Evolutionary conservation across 208 protist species (phyloP).

Genomic region (Wallacemonas sp.): DNA sequence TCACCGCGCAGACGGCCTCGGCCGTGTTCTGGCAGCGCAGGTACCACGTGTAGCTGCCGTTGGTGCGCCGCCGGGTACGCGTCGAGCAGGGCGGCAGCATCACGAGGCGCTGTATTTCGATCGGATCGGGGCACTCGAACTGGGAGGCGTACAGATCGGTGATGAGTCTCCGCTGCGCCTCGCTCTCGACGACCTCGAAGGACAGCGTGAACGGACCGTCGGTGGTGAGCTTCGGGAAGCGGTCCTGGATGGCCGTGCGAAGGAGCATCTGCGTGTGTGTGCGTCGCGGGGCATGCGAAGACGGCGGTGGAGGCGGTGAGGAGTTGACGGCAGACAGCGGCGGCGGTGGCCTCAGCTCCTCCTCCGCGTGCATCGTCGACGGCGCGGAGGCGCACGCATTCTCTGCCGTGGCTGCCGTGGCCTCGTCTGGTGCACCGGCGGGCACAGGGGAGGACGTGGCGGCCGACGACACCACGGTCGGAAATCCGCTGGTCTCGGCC

Average conservation of each 20-base stretch:
- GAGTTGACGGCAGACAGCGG: background rate
- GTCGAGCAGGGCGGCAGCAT: conserved; percentile 69
- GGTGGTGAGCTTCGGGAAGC: conserved; percentile 71
- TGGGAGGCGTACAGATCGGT: conserved; percentile 84
- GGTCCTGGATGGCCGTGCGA: conserved; percentile 81
- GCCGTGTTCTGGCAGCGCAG: conserved; percentile 62
- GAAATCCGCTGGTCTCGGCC: background rate
- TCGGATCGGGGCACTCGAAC: conserved; percentile 80
- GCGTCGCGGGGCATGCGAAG: conserved; percentile 24
- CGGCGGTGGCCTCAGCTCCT: no score
- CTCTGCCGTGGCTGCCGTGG: no score
- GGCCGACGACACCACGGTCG: no score
- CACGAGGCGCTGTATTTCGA: conserved; percentile 71
- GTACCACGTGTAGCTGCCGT: conserved; percentile 81
- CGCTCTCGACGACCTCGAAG: conserved; percentile 70
- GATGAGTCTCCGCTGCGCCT: conserved; percentile 59
- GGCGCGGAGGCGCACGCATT: no score
- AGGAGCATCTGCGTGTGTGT: conserved; percentile 77
- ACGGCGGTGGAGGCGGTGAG: background rate
- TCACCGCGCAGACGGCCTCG: conserved; percentile 82
- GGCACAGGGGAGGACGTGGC: no score
- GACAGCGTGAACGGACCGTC: conserved; percentile 61
- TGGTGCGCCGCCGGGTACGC: conserved; percentile 66
- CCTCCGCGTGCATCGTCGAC: no score
- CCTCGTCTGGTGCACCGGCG: no score